phyloP scores from a whole-genome alignment of 108 stramenopile species.

The Pelagomonas calceolata region DNA sequence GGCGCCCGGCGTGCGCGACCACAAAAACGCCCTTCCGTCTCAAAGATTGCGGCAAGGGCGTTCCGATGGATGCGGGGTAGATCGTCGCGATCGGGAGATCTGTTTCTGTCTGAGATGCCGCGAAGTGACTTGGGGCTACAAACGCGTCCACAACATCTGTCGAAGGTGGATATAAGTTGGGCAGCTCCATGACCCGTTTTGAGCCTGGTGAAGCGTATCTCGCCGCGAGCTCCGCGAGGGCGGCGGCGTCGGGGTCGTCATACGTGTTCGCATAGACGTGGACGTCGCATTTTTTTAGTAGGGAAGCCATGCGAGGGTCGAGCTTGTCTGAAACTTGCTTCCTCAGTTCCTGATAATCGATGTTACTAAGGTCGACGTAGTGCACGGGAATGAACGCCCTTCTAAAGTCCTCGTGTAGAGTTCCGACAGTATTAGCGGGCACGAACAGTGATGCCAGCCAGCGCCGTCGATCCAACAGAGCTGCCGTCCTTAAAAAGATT shows the following conservation, averaged over 20 bases:
- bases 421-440: too few relatives aligned
- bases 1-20: not conserved
- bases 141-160: not conserved
- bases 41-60: too few relatives aligned
- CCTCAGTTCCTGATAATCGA: not conserved
- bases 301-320: too few relatives aligned
- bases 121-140: not conserved
- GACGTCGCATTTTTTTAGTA: not conserved
- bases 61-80: too few relatives aligned
- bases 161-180: not conserved
- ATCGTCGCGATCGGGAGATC: too few relatives aligned
- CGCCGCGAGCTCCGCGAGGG: not conserved
- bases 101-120: not conserved
- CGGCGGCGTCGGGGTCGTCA: not conserved
- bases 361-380: not conserved
- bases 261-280: not conserved
- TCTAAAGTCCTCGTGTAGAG: not conserved
- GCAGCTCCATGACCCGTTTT: not conserved
- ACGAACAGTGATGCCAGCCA: not conserved
- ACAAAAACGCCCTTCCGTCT: too few relatives aligned
- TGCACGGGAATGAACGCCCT: not conserved
- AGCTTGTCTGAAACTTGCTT: not conserved
- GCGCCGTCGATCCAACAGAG: not conserved
- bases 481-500: not conserved
- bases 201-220: not conserved